A percentile compares a stretch with the other conserved stretches of the same genome.
phyloP scores from a whole-genome alignment of 306 rosid genomes.

The Vigna angularis region DNA sequence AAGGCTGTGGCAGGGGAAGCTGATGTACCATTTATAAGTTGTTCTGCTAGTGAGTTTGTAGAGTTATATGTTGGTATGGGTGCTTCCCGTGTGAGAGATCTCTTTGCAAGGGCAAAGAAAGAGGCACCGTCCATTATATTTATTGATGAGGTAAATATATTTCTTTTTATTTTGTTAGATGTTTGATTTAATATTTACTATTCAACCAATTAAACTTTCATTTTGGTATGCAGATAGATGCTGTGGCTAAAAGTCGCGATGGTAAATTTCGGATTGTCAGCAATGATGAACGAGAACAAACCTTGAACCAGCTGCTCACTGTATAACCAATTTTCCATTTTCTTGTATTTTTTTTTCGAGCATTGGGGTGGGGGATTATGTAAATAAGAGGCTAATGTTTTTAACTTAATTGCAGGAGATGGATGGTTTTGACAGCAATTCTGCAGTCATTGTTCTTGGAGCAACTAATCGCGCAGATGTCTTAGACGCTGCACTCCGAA shows the following conservation, averaged over 20 bases:
- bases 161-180: constrained; percentile 21
- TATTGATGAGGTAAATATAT: constrained; percentile 79
- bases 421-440: constrained; percentile 99
- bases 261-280: constrained; percentile 94
- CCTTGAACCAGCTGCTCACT: constrained; percentile 97
- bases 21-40: constrained; percentile 95
- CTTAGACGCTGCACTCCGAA: constrained; percentile 95
- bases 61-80: constrained; percentile 99
- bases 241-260: constrained; percentile 99
- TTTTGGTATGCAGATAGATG: constrained; percentile 80
- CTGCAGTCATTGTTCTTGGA: constrained; percentile 97
- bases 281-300: constrained; percentile 98
- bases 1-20: constrained; percentile 99
- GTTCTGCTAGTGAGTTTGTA: constrained; percentile 99
- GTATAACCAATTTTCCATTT: constrained; percentile 59
- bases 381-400: constrained; percentile 15
- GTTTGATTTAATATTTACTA: constrained; percentile 38
- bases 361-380: not conserved
- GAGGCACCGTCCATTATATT: constrained; percentile 95
- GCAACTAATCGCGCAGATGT: constrained; percentile 99
- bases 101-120: constrained; percentile 98
- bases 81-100: constrained; percentile 99
- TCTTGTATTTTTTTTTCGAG: constrained; percentile 11
- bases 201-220: constrained; percentile 22
- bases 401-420: constrained; percentile 75